phyloP scores from a whole-genome alignment of 345 rosid genomes.

The Adansonia digitata region DNA sequence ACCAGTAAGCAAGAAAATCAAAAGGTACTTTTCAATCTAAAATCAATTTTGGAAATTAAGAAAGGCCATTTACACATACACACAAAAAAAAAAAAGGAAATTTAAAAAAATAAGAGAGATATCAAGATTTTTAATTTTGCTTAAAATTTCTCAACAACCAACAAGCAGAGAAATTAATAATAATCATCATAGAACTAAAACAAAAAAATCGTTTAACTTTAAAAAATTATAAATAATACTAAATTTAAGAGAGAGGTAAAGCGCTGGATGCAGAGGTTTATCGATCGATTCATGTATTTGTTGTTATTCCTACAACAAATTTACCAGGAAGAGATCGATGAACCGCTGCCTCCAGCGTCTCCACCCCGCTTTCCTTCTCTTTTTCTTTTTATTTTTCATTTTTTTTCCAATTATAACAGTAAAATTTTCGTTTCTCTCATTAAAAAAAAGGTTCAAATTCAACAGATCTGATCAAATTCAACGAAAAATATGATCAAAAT shows the following conservation, averaged over 20 bases:
- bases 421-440: background rate
- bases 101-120: background rate
- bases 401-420: background rate
- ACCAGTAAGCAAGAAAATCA: background rate
- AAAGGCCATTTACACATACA: background rate
- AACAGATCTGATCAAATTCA: background rate
- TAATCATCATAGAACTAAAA: background rate
- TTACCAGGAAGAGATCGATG: constrained; percentile 68
- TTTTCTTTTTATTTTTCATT: background rate
- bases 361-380: constrained; percentile 20
- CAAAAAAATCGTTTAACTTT: background rate
- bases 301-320: background rate
- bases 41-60: background rate
- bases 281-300: constrained; percentile 85
- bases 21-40: background rate
- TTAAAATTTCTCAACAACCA: constrained; percentile 7
- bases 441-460: background rate
- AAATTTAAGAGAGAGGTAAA: constrained; percentile 16
- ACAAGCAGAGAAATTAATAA: background rate
- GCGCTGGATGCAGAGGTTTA: constrained; percentile 99
- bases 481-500: background rate
- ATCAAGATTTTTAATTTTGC: background rate
- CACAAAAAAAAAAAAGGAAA: background rate
- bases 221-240: background rate
- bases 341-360: constrained; percentile 98